Percentiles rank a stretch among this genome's conserved stretches.
Conservation (phyloP, 176 grass and related monocot genomes). For the Aegilops sharonensis region DNA sequence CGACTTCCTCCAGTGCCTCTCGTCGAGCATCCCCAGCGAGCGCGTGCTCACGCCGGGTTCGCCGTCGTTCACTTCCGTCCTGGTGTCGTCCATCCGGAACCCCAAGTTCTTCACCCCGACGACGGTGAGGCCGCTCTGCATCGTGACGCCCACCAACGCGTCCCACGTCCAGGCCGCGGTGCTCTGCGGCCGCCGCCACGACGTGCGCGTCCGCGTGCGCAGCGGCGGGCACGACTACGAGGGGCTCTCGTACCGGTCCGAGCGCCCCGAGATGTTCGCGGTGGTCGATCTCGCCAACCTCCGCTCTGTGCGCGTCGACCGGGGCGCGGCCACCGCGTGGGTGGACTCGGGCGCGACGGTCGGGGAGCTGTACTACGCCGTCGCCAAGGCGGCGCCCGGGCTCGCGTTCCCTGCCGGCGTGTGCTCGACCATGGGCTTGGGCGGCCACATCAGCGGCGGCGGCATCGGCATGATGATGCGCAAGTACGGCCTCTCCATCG, state of each 20-base stretch:
- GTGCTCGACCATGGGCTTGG: slow-evolving; percentile 41
- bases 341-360: slow-evolving; percentile 48
- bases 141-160: slow-evolving; percentile 41
- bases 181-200: slow-evolving; percentile 27
- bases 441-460: slow-evolving; percentile 49
- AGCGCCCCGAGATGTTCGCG: slow-evolving; percentile 21
- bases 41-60: slow-evolving; percentile 21
- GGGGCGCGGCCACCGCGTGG: slow-evolving; percentile 10
- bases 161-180: slow-evolving; percentile 53
- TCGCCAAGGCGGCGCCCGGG: slow-evolving; percentile 16
- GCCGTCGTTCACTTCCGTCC: slow-evolving; percentile 22
- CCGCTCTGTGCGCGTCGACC: slow-evolving; percentile 22
- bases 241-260: slow-evolving; percentile 71
- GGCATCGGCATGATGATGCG: slow-evolving; percentile 28
- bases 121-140: slow-evolving; percentile 42
- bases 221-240: slow-evolving; percentile 76
- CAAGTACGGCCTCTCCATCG: slow-evolving; percentile 38
- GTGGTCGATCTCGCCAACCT: slow-evolving; percentile 37
- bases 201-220: slow-evolving; percentile 25
- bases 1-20: slow-evolving; percentile 41
- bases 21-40: background rate
- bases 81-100: slow-evolving; percentile 48
- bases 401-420: slow-evolving; percentile 42
- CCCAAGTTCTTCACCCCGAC: slow-evolving; percentile 31
- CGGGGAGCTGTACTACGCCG: slow-evolving; percentile 45